Evolutionary conservation across 2,329 filamentous ascomycete genomes (phyloP).

Genomic region (Fusarium sacchari): DNA sequence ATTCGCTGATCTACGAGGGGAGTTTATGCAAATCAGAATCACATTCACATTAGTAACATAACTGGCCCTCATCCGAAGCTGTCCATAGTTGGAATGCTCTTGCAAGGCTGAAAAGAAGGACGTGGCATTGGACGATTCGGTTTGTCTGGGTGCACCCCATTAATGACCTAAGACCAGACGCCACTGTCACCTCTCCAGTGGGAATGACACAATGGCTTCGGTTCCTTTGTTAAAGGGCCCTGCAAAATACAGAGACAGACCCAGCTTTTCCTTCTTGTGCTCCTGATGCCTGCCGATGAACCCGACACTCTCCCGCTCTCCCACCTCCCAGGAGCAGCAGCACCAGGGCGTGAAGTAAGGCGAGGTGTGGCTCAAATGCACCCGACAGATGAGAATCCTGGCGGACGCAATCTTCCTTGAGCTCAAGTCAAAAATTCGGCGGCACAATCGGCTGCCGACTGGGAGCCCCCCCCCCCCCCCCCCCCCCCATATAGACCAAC

Average conservation of each 20-base stretch:
- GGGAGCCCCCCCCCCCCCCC: constrained; percentile 27
- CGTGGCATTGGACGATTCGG: constrained; percentile 38
- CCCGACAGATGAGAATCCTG: constrained; percentile 14
- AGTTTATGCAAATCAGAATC: constrained; percentile 30
- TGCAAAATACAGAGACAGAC: constrained; percentile 19
- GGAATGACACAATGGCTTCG: constrained; percentile 39
- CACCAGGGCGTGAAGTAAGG: constrained; percentile 30
- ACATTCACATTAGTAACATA: constrained; percentile 14
- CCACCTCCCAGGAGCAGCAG: not conserved
- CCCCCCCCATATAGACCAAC: constrained; percentile 34
- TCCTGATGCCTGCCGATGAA: constrained; percentile 32
- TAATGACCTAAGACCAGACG: constrained; percentile 32
- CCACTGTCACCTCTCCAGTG: constrained; percentile 40
- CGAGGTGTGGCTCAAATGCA: constrained; percentile 35
- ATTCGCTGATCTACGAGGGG: constrained; percentile 9
- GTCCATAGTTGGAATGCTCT: constrained; percentile 29
- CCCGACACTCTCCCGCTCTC: constrained; percentile 19
- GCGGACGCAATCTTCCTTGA: constrained; percentile 29
- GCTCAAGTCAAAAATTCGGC: constrained; percentile 36
- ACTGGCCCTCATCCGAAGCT: constrained; percentile 16
- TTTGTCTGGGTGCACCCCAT: constrained; percentile 32
- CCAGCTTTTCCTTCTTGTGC: constrained; percentile 27
- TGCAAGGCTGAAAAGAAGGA: constrained; percentile 38
- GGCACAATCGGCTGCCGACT: constrained; percentile 37
- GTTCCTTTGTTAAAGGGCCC: constrained; percentile 22